Evolutionary conservation across 305 asterid species (phyloP).

Genomic region (Fraxinus floribunda): DNA sequence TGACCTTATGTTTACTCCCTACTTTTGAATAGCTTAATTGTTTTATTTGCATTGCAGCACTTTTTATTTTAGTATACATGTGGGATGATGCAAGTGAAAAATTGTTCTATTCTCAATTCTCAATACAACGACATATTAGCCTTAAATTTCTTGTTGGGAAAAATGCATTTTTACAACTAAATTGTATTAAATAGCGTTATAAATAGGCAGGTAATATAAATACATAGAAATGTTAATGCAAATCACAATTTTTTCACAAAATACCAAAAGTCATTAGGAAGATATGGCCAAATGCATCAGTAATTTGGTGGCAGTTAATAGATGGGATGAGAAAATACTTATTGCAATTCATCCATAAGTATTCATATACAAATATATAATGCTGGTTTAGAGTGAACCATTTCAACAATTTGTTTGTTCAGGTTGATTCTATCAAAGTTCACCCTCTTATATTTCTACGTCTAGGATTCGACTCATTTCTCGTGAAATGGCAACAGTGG

Average conservation of each 20-base stretch:
- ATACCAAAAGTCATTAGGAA: conserved; percentile 20
- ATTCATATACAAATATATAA: not conserved
- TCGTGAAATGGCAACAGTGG: conserved; percentile 20
- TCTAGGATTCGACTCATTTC: not conserved
- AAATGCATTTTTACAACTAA: not conserved
- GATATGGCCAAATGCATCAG: conserved; percentile 18
- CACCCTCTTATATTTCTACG: not conserved
- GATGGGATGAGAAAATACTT: not conserved
- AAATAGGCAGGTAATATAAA: not conserved
- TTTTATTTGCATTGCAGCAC: not conserved
- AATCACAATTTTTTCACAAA: conserved; percentile 5
- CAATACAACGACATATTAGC: conserved; percentile 4
- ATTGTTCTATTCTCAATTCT: not conserved
- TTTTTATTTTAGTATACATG: not conserved
- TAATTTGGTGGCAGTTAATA: conserved; percentile 20
- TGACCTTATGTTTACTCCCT: not conserved
- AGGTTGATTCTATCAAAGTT: not conserved
- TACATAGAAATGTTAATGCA: not conserved
- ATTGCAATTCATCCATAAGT: not conserved
- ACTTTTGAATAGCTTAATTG: no score
- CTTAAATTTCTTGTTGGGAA: conserved; percentile 8
- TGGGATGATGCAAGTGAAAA: not conserved
- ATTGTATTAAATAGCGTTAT: not conserved
- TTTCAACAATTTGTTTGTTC: not conserved
- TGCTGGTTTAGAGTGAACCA: not conserved